phyloP scores from a whole-genome alignment of 805 yeast species.

The Torulaspora microellipsoides region DNA sequence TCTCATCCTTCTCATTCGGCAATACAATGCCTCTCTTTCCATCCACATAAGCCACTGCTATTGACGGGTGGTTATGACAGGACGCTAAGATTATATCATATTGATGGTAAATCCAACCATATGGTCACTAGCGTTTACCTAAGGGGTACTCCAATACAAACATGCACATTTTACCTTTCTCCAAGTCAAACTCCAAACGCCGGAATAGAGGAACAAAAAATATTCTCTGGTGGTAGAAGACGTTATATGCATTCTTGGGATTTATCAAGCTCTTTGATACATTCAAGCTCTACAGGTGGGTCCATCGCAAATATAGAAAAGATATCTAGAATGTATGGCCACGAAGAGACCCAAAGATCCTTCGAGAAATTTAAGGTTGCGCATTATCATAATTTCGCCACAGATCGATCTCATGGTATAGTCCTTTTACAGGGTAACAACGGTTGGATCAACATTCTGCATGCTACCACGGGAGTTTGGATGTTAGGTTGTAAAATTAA shows the following conservation, averaged over 20 bases:
- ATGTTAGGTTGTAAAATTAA: slow-evolving; percentile 82
- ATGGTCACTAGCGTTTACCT: slow-evolving; percentile 79
- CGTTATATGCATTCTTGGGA: slow-evolving; percentile 92
- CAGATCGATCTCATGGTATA: slow-evolving; percentile 48
- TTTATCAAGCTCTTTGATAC: slow-evolving; percentile 49
- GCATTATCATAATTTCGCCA: slow-evolving; percentile 30
- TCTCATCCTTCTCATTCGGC: slow-evolving; percentile 68
- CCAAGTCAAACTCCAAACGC: slow-evolving; percentile 10
- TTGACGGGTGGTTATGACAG: slow-evolving; percentile 92
- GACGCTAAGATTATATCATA: slow-evolving; percentile 78
- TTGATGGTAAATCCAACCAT: slow-evolving; percentile 80
- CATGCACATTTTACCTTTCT: slow-evolving; percentile 44
- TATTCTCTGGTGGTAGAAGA: slow-evolving; percentile 88
- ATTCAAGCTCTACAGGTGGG: slow-evolving; percentile 10
- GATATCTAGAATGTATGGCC: slow-evolving; percentile 86
- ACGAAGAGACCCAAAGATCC: slow-evolving; percentile 75
- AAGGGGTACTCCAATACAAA: slow-evolving; percentile 72
- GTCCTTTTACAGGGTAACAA: slow-evolving; percentile 76
- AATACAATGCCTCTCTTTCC: slow-evolving; percentile 82
- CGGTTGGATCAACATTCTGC: slow-evolving; percentile 86
- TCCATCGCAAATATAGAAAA: slow-evolving; percentile 58
- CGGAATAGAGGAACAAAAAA: slow-evolving; percentile 37
- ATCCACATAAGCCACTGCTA: slow-evolving; percentile 67
- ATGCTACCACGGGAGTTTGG: slow-evolving; percentile 81
- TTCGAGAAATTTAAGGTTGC: slow-evolving; percentile 83